These are phyloP conservation scores for Manihot esculenta DNA, from an alignment of 441 rosid species.

Conservation along the genomic window DNA sequence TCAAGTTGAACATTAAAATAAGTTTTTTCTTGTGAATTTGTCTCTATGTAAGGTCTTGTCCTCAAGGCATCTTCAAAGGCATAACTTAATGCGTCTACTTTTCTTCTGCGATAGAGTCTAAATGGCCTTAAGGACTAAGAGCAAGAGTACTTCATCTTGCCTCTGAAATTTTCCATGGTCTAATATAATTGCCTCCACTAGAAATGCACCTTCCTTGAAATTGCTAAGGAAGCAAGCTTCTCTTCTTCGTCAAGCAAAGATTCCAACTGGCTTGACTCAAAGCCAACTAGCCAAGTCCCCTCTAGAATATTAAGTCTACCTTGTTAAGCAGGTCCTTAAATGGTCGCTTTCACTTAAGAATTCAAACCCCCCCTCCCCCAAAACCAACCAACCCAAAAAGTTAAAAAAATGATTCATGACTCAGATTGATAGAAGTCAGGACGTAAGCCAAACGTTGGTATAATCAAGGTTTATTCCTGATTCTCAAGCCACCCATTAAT, in stretches of 20 bases:
- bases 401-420: not conserved
- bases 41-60: constrained; percentile 22
- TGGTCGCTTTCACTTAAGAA: constrained; percentile 23
- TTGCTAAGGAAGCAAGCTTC: not conserved
- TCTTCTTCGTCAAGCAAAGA: not conserved
- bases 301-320: not conserved
- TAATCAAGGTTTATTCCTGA: constrained; percentile 18
- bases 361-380: no score
- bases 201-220: no score
- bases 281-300: no score
- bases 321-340: constrained; percentile 8
- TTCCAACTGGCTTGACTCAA: not conserved
- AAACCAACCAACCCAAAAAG: no score
- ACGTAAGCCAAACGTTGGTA: constrained; percentile 13
- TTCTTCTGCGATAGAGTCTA: not conserved
- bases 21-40: constrained; percentile 18
- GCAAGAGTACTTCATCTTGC: no score
- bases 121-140: not conserved
- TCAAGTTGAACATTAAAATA: constrained; percentile 28
- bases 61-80: constrained; percentile 37
- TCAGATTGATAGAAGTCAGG: constrained; percentile 18
- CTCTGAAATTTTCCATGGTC: no score
- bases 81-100: constrained; percentile 13
- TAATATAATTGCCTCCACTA: no score
- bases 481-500: not conserved